Evolutionary conservation across 1,284 basidiomycete species (phyloP).

Genomic region (Trichosporon sp.): DNA sequence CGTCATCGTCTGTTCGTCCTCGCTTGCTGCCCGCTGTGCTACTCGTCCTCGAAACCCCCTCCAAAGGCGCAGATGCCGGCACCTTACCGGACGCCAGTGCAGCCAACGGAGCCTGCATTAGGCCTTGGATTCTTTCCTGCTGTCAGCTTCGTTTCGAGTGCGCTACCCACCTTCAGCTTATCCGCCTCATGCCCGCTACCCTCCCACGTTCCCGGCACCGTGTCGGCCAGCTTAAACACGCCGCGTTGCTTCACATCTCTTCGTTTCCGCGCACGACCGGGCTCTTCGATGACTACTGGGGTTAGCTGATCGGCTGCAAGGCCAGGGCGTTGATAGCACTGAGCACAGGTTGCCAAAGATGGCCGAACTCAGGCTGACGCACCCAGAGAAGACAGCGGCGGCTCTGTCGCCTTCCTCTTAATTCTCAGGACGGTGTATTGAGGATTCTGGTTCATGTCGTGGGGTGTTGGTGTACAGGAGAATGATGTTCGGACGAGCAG

Average conservation of each 20-base stretch:
- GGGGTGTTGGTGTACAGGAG: neutral
- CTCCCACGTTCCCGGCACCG: constrained; percentile 55
- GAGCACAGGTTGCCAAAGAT: no score
- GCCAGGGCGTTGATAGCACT: no score
- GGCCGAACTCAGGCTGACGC: constrained; percentile 15
- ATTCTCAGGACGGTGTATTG: constrained; percentile 55
- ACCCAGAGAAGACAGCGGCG: constrained; percentile 55
- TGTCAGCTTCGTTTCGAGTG: constrained; percentile 2
- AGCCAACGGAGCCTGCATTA: constrained; percentile 13
- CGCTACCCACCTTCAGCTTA: constrained; percentile 35
- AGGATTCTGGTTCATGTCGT: constrained; percentile 16
- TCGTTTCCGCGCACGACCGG: constrained; percentile 37
- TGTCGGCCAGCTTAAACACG: constrained; percentile 56
- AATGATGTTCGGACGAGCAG: neutral
- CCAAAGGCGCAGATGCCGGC: neutral
- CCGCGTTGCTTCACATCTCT: constrained; percentile 44
- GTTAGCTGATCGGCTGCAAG: no score
- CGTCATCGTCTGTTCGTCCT: neutral
- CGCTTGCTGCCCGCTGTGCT: neutral
- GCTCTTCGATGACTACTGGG: constrained; percentile 46
- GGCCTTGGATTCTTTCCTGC: constrained; percentile 31
- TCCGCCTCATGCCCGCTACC: constrained; percentile 51
- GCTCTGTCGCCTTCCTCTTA: constrained; percentile 57
- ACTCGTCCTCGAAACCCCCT: neutral
- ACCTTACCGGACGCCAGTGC: neutral